Conservation (phyloP, 208 protist species). For the Paratrypanosoma confusum region DNA sequence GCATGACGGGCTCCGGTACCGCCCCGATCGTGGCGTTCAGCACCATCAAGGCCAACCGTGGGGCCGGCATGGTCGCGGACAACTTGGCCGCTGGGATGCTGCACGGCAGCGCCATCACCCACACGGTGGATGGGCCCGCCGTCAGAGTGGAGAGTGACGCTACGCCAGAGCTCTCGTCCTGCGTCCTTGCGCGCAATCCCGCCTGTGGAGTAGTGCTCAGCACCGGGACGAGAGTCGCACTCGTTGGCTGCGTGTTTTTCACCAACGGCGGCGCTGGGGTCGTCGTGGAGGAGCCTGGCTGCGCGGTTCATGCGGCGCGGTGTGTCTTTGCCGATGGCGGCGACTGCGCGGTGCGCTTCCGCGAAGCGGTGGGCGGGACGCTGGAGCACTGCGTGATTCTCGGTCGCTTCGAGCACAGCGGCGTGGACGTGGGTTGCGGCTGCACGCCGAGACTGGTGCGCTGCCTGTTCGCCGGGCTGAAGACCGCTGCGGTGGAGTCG, state of each 20-base stretch:
- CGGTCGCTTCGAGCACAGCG: constrained; percentile 1
- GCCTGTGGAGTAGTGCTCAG: no score
- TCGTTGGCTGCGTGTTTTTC: no score
- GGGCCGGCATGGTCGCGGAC: constrained; percentile 9
- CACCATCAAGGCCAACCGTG: constrained; percentile 18
- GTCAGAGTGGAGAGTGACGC: constrained; percentile 11
- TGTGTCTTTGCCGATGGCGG: constrained; percentile 18
- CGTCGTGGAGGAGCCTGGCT: constrained; percentile 11
- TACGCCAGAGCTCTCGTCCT: constrained; percentile 5
- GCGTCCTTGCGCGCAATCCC: constrained; percentile 6
- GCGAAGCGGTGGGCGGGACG: constrained; percentile 8
- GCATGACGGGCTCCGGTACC: constrained; percentile 6
- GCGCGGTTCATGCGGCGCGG: neutral
- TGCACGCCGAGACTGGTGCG: constrained; percentile 12
- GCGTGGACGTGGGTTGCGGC: constrained; percentile 2
- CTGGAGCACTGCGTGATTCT: constrained; percentile 16
- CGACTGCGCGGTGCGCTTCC: constrained; percentile 6
- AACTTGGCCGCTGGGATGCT: constrained; percentile 5
- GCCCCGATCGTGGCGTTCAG: constrained; percentile 8
- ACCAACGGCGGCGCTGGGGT: constrained; percentile 11
- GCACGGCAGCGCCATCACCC: constrained; percentile 9
- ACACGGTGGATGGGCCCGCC: constrained; percentile 13
- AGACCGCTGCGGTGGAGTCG: constrained; percentile 4
- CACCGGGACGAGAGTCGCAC: no score
- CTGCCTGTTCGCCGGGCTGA: constrained; percentile 15